Percentiles rank a stretch among this genome's conserved stretches.
Evolutionary conservation across 768 basidiomycete genomes (phyloP).

Genomic region (Termitomyces sp.): DNA sequence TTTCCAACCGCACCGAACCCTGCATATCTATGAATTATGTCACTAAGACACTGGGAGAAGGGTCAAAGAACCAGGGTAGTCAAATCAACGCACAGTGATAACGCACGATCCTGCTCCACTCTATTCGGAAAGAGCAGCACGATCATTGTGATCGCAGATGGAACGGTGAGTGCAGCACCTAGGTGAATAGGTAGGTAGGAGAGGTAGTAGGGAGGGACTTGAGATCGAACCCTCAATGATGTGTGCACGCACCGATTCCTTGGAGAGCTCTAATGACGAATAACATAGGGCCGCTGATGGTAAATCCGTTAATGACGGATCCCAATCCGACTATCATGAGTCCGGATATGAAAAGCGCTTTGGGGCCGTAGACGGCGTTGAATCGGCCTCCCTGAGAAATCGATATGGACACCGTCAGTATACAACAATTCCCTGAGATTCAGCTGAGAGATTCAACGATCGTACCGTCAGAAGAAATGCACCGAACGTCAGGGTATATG

Average conservation of each 20-base stretch:
- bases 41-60: constrained; percentile 8
- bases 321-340: constrained; percentile 35
- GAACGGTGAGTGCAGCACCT: constrained; percentile 35
- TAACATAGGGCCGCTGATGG: constrained; percentile 36
- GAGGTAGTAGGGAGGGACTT: too few relatives aligned
- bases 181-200: too few relatives aligned
- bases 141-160: constrained; percentile 41
- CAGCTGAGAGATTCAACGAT: not conserved
- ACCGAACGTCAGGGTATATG: constrained; percentile 35
- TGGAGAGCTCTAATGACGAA: constrained; percentile 45
- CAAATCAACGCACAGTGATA: constrained; percentile 20
- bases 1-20: constrained; percentile 43
- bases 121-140: constrained; percentile 45
- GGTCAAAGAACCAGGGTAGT: not conserved
- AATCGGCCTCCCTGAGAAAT: constrained; percentile 28
- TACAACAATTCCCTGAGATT: too few relatives aligned
- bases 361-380: constrained; percentile 29
- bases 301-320: constrained; percentile 39
- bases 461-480: constrained; percentile 26
- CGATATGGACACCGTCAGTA: too few relatives aligned
- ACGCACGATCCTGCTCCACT: constrained; percentile 39
- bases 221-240: not conserved
- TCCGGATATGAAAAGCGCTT: constrained; percentile 37
- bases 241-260: constrained; percentile 32
- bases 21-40: constrained; percentile 41